Conservation (phyloP, 305 asterid species). For the Fraxinus velutina region DNA sequence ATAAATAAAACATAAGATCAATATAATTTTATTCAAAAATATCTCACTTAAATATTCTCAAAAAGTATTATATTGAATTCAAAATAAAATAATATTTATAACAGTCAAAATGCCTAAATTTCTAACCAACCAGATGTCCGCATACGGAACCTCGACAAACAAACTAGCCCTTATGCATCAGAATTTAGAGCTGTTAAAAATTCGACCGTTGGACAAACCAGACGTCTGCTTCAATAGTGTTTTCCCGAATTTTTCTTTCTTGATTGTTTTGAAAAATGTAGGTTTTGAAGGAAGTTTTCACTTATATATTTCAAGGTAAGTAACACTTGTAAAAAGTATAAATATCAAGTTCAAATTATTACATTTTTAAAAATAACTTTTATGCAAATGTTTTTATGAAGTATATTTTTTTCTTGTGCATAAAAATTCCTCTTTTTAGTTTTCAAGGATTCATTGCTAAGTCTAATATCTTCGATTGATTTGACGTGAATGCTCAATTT, state of each 20-base stretch:
- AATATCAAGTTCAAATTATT: no score
- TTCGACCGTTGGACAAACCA: not conserved
- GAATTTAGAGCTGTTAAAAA: no score
- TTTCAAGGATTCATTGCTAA: no score
- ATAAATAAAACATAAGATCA: not conserved
- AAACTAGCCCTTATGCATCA: not conserved
- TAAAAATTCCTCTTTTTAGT: no score
- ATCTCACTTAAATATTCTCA: not conserved
- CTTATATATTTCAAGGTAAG: not conserved
- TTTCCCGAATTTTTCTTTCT: not conserved
- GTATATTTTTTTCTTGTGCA: no score
- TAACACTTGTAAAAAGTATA: not conserved
- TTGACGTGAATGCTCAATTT: no score
- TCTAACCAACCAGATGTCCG: not conserved
- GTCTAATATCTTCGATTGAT: no score
- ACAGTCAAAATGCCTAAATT: not conserved
- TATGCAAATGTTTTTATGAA: no score
- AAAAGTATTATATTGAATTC: not conserved
- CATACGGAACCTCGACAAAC: not conserved
- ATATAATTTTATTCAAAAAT: not conserved
- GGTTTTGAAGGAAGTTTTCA: not conserved
- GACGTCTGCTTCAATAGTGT: not conserved
- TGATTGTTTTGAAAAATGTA: not conserved
- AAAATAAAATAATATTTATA: no score
- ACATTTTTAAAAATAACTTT: no score